phyloP scores from a whole-genome alignment of 345 rosid species.

The Euphorbia tirucalli region DNA sequence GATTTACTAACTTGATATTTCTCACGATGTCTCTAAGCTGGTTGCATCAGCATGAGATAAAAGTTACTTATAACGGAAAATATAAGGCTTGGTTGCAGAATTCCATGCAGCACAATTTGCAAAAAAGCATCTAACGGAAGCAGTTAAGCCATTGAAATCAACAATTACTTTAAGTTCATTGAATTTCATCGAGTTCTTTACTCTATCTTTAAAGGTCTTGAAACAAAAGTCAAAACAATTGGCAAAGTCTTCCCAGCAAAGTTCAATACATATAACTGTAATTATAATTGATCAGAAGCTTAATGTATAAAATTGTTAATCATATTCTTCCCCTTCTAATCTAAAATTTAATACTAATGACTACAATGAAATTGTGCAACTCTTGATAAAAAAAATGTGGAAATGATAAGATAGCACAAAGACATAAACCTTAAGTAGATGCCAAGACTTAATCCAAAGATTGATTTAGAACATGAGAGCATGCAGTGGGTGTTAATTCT shows the following conservation, averaged over 20 bases:
- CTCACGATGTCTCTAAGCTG: conserved; percentile 73
- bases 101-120: conserved; percentile 79
- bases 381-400: no score
- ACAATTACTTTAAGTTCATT: conserved; percentile 90
- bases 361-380: no score
- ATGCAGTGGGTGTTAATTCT: no score
- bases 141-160: conserved; percentile 71
- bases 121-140: conserved; percentile 82
- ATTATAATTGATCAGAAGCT: no score
- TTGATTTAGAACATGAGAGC: no score
- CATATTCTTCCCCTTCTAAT: no score
- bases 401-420: no score
- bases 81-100: conserved; percentile 89
- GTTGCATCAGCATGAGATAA: conserved; percentile 74
- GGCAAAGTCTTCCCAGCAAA: conserved; percentile 74
- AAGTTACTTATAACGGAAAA: conserved; percentile 75
- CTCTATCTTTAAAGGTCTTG: conserved; percentile 78
- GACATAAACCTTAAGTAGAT: no score
- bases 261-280: no score
- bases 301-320: no score
- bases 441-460: no score
- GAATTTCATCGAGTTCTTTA: conserved; percentile 94
- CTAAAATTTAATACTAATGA: no score
- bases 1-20: conserved; percentile 54
- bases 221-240: conserved; percentile 90